These are phyloP conservation scores for Wickerhamomyces bisporus DNA, from an alignment of 805 yeast genomes.

Conservation along the genomic window DNA sequence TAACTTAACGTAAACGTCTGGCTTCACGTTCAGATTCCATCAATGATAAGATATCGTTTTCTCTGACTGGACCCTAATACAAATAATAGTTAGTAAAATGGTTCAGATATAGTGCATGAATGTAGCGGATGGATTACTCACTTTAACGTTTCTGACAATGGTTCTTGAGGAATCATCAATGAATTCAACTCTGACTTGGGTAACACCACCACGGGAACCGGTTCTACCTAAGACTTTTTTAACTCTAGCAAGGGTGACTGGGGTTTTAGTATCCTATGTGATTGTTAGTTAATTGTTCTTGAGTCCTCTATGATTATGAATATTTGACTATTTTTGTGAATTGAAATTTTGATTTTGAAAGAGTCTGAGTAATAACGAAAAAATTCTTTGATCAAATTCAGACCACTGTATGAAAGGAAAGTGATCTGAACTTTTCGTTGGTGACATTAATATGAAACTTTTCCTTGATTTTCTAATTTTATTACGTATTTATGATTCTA, in stretches of 20 bases:
- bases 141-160: constrained; percentile 92
- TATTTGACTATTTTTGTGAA: too few species aligned
- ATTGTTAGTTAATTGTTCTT: not conserved
- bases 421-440: too few species aligned
- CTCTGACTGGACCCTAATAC: constrained; percentile 81
- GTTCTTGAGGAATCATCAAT: constrained; percentile 93
- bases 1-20: constrained; percentile 76
- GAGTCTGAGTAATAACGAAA: too few species aligned
- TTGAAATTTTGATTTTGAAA: too few species aligned
- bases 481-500: too few species aligned
- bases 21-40: constrained; percentile 99
- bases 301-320: too few species aligned
- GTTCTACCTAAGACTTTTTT: constrained; percentile 99
- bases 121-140: too few species aligned
- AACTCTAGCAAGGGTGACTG: constrained; percentile 98
- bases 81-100: constrained; percentile 11
- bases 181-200: constrained; percentile 97
- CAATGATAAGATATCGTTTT: constrained; percentile 96
- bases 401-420: too few species aligned
- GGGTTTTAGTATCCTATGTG: constrained; percentile 31
- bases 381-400: too few species aligned
- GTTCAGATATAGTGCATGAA: too few species aligned
- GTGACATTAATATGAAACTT: too few species aligned
- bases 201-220: constrained; percentile 99
- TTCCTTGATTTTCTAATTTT: too few species aligned